A percentile compares a stretch with the other conserved stretches of the same genome.
Evolutionary conservation across 116 monocot species (phyloP).

Genomic region (Phalaenopsis hybrid): DNA sequence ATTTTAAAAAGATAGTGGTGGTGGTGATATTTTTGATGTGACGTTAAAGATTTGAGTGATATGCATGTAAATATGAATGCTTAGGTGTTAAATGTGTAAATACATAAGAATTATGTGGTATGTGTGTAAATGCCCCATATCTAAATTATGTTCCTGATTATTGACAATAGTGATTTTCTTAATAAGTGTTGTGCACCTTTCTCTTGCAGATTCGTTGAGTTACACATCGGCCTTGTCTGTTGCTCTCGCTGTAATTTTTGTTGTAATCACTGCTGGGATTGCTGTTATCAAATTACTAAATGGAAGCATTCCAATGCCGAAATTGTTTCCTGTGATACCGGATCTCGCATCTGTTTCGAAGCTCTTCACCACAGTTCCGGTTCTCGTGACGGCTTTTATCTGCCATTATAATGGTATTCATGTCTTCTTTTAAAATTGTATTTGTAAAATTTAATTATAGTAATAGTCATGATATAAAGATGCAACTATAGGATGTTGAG

Average conservation of each 20-base stretch:
- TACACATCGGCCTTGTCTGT: conserved; percentile 54
- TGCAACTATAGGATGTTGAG: not conserved
- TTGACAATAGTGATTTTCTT: not conserved
- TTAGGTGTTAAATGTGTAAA: no score
- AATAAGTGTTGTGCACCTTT: not conserved
- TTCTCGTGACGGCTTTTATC: conserved; percentile 49
- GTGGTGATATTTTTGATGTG: no score
- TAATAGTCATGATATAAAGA: not conserved
- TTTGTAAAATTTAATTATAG: not conserved
- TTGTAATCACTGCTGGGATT: conserved; percentile 44
- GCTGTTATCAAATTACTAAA: conserved; percentile 27
- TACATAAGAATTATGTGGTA: no score
- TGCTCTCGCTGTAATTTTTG: conserved; percentile 53
- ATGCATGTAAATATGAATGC: no score
- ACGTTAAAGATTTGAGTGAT: no score
- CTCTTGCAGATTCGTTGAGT: conserved; percentile 48
- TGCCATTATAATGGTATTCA: conserved; percentile 56
- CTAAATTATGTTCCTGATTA: not conserved
- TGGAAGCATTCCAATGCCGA: conserved; percentile 37
- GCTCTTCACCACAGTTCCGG: conserved; percentile 49
- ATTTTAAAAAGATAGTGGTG: no score
- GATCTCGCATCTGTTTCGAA: conserved; percentile 38
- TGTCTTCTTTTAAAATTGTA: not conserved
- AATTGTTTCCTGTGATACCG: conserved; percentile 27
- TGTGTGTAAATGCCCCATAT: no score